These are phyloP conservation scores for Trichoderma parareesei DNA, from an alignment of 495 filamentous ascomycete genomes.

Conservation along the genomic window DNA sequence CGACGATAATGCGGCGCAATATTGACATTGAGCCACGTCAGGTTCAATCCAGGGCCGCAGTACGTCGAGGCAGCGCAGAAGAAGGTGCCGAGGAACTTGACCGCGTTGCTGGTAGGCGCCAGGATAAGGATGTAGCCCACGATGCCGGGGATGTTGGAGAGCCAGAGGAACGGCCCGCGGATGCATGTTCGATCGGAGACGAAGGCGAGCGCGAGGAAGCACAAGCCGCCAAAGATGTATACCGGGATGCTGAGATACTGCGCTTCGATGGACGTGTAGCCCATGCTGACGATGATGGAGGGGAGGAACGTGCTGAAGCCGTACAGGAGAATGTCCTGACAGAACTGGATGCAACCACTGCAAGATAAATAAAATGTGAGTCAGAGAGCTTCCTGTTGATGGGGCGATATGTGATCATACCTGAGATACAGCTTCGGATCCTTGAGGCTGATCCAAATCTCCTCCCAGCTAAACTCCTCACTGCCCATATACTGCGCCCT, in stretches of 20 bases:
- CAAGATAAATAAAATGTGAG: conserved; percentile 15
- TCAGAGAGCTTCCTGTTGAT: conserved; percentile 28
- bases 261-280: conserved; percentile 39
- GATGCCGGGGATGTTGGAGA: conserved; percentile 38
- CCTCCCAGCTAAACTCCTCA: conserved; percentile 11
- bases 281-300: conserved; percentile 45
- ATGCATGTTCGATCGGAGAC: conserved; percentile 29
- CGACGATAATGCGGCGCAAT: conserved; percentile 49
- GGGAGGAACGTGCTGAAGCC: conserved; percentile 55
- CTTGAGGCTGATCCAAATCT: conserved; percentile 24
- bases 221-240: conserved; percentile 30
- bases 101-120: conserved; percentile 20
- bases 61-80: conserved; percentile 45
- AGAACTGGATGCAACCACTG: conserved; percentile 28
- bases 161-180: conserved; percentile 31
- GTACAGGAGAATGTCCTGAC: conserved; percentile 52
- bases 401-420: conserved; percentile 26
- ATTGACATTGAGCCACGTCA: conserved; percentile 52
- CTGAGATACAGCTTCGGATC: conserved; percentile 22
- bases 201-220: conserved; percentile 34
- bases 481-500: conserved; percentile 1
- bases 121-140: conserved; percentile 46
- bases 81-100: conserved; percentile 51
- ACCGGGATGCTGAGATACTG: conserved; percentile 34
- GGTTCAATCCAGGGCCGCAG: conserved; percentile 41